Conservation (phyloP, 169 alveolate species). For the Cryptosporidium ryanae region DNA sequence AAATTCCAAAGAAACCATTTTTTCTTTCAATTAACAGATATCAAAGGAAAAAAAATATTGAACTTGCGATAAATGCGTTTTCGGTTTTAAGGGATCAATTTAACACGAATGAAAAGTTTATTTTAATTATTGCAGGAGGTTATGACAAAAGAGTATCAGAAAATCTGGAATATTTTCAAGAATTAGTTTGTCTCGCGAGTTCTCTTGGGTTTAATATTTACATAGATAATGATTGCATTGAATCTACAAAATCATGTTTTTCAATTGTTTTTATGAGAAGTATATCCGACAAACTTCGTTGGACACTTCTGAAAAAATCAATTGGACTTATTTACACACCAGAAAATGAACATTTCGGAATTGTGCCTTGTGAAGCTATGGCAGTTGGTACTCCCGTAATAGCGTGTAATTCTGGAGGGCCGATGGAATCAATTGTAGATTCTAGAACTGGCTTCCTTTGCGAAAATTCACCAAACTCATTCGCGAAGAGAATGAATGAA, state of each 20-base stretch:
- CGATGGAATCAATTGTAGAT: constrained; percentile 88
- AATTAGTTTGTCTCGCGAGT: constrained; percentile 76
- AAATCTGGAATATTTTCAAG: constrained; percentile 85
- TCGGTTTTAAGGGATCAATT: constrained; percentile 78
- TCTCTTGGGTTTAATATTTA: constrained; percentile 65
- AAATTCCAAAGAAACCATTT: constrained; percentile 70
- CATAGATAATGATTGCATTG: constrained; percentile 29
- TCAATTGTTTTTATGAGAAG: constrained; percentile 86
- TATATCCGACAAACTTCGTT: constrained; percentile 84
- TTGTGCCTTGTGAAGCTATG: constrained; percentile 95
- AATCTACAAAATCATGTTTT: constrained; percentile 54
- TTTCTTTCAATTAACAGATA: constrained; percentile 88
- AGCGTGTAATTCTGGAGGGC: constrained; percentile 95
- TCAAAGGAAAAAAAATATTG: constrained; percentile 90
- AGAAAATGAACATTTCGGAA: constrained; percentile 94
- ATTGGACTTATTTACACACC: constrained; percentile 93
- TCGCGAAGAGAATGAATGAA: constrained; percentile 85
- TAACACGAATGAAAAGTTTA: constrained; percentile 51
- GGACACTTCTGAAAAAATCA: constrained; percentile 83
- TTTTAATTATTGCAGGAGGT: constrained; percentile 92
- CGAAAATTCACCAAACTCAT: constrained; percentile 80
- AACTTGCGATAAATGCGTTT: constrained; percentile 87
- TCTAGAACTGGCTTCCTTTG: constrained; percentile 88
- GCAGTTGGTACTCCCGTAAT: constrained; percentile 88
- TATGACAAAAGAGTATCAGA: constrained; percentile 89